phyloP scores from a whole-genome alignment of 2,329 filamentous ascomycete genomes.

The Fusarium sp. region DNA sequence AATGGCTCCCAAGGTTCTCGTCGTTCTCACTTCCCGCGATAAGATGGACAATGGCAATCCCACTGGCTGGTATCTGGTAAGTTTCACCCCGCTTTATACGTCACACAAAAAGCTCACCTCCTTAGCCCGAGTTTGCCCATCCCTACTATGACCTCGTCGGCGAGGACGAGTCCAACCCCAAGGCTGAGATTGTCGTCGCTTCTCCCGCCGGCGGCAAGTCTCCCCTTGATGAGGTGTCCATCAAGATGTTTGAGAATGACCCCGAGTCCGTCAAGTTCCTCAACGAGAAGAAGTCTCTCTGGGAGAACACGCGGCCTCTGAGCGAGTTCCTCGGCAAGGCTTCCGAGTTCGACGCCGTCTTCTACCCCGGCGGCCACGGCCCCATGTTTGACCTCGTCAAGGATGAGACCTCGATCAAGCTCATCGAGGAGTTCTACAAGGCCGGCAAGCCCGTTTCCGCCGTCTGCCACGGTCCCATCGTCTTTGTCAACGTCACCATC shows the following conservation, averaged over 20 bases:
- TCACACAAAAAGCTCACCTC: neutral
- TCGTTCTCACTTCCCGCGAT: slow-evolving; percentile 75
- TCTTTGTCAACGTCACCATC: slow-evolving; percentile 68
- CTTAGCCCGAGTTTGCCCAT: slow-evolving; percentile 73
- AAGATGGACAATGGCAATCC: slow-evolving; percentile 63
- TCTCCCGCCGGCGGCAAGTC: slow-evolving; percentile 72
- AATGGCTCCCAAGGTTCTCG: slow-evolving; percentile 72
- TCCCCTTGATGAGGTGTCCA: slow-evolving; percentile 70
- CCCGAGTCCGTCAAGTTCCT: slow-evolving; percentile 65
- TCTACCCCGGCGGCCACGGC: slow-evolving; percentile 68
- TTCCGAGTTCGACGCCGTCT: slow-evolving; percentile 71
- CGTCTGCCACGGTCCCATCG: slow-evolving; percentile 77
- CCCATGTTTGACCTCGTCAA: slow-evolving; percentile 76
- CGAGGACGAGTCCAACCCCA: slow-evolving; percentile 47
- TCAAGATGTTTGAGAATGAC: slow-evolving; percentile 68
- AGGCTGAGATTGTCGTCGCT: slow-evolving; percentile 67
- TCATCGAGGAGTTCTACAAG: slow-evolving; percentile 72
- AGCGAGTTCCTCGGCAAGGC: slow-evolving; percentile 66
- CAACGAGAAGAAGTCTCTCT: slow-evolving; percentile 67
- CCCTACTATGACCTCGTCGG: slow-evolving; percentile 68
- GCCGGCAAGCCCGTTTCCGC: slow-evolving; percentile 72
- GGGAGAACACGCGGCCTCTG: slow-evolving; percentile 72
- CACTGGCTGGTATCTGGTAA: slow-evolving; percentile 79
- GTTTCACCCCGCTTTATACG: slow-evolving; percentile 21
- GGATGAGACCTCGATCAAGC: slow-evolving; percentile 66